Conservation (phyloP, 2,329 filamentous ascomycete species). For the Cladobotryum protrusum region DNA sequence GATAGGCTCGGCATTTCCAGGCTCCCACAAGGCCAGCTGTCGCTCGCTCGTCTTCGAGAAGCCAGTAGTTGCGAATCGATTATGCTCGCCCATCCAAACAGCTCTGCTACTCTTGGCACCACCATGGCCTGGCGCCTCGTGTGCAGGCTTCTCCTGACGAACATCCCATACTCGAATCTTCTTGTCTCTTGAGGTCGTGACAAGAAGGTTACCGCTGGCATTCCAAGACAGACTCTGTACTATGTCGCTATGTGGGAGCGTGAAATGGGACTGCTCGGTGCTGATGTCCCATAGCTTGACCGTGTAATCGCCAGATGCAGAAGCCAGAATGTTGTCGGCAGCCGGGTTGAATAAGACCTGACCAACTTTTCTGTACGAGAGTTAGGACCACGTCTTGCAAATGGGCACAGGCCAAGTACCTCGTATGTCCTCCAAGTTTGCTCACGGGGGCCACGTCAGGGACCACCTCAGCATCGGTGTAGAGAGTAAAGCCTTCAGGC, state of each 20-base stretch:
- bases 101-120: slow-evolving; percentile 97
- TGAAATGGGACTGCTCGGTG: slow-evolving; percentile 66
- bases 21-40: slow-evolving; percentile 93
- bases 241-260: slow-evolving; percentile 81
- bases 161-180: slow-evolving; percentile 97
- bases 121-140: slow-evolving; percentile 78
- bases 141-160: slow-evolving; percentile 79
- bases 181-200: slow-evolving; percentile 95
- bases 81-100: slow-evolving; percentile 96
- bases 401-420: slow-evolving; percentile 43
- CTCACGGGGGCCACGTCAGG: slow-evolving; percentile 73
- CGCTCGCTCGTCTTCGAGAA: slow-evolving; percentile 99
- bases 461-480: slow-evolving; percentile 79
- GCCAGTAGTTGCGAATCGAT: slow-evolving; percentile 90
- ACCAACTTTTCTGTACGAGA: slow-evolving; percentile 71
- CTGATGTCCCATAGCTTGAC: slow-evolving; percentile 95
- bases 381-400: slow-evolving; percentile 14
- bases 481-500: slow-evolving; percentile 76
- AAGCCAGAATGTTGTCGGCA: slow-evolving; percentile 91
- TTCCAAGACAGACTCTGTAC: slow-evolving; percentile 96
- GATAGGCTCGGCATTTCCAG: slow-evolving; percentile 76
- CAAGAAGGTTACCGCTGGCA: slow-evolving; percentile 76
- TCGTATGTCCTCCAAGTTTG: slow-evolving; percentile 80
- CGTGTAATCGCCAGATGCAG: slow-evolving; percentile 88
- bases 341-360: slow-evolving; percentile 97